Evolutionary conservation across 768 basidiomycete genomes (phyloP).

Genomic region (Auricularia sp.): DNA sequence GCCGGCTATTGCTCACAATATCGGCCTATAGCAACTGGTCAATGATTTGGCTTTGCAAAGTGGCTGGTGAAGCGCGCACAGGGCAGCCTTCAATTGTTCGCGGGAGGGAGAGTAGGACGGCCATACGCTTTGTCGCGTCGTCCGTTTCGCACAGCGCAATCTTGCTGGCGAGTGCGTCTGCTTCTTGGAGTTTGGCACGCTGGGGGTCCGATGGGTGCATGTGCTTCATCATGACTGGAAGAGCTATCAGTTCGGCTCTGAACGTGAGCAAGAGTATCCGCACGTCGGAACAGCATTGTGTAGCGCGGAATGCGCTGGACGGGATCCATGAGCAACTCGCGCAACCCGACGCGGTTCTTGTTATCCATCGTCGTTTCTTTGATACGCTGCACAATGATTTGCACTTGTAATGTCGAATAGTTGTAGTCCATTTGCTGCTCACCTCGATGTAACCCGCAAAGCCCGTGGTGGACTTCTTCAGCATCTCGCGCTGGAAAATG

Average conservation of each 20-base stretch:
- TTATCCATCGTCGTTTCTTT: slow-evolving; percentile 73
- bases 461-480: slow-evolving; percentile 60
- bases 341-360: slow-evolving; percentile 74
- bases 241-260: slow-evolving; percentile 1
- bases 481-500: slow-evolving; percentile 76
- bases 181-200: slow-evolving; percentile 67
- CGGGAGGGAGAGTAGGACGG: slow-evolving; percentile 77
- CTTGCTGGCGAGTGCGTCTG: slow-evolving; percentile 77
- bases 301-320: slow-evolving; percentile 94
- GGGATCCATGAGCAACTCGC: slow-evolving; percentile 92
- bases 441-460: slow-evolving; percentile 88
- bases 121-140: slow-evolving; percentile 81
- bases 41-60: too few species aligned
- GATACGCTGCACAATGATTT: slow-evolving; percentile 44
- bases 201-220: slow-evolving; percentile 75
- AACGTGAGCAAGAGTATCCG: not conserved
- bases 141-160: slow-evolving; percentile 90
- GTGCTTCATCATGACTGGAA: slow-evolving; percentile 72
- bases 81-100: slow-evolving; percentile 87
- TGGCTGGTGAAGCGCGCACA: too few species aligned
- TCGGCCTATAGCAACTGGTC: slow-evolving; percentile 31
- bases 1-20: slow-evolving; percentile 79
- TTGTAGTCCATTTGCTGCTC: slow-evolving; percentile 19
- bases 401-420: too few species aligned
- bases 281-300: slow-evolving; percentile 74